Evolutionary conservation across 2,329 filamentous ascomycete species (phyloP).

Genomic region (Scolecobasidium constrictum): DNA sequence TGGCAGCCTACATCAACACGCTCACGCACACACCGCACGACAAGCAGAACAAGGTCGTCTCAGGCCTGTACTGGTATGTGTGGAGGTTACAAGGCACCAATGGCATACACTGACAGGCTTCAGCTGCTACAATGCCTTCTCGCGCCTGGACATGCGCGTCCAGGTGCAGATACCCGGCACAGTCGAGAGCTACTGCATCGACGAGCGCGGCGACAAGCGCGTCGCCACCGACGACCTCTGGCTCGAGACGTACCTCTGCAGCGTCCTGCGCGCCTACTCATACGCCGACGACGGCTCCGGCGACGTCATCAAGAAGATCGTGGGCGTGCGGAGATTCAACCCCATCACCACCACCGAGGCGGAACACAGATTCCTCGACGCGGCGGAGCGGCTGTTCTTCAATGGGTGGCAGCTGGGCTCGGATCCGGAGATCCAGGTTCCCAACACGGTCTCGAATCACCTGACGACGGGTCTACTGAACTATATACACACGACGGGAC

Average conservation of each 20-base stretch:
- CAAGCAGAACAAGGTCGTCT: constrained; percentile 79
- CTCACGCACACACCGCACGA: constrained; percentile 82
- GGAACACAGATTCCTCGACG: constrained; percentile 89
- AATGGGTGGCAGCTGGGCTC: constrained; percentile 92
- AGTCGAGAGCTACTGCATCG: constrained; percentile 94
- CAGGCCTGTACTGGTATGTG: constrained; percentile 84
- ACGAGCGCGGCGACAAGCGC: constrained; percentile 90
- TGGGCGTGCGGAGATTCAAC: constrained; percentile 95
- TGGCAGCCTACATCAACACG: constrained; percentile 97
- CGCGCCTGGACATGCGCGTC: constrained; percentile 93
- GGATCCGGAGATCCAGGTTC: constrained; percentile 93
- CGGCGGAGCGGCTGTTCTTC: constrained; percentile 92
- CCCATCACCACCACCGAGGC: constrained; percentile 97
- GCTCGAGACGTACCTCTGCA: constrained; percentile 96
- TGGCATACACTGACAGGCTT: constrained; percentile 19
- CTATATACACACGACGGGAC: constrained; percentile 91
- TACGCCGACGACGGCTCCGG: constrained; percentile 94
- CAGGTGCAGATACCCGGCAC: constrained; percentile 95
- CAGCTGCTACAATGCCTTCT: constrained; percentile 98
- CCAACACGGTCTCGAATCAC: constrained; percentile 93
- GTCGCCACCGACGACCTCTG: constrained; percentile 89
- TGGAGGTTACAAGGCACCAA: not conserved
- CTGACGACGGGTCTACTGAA: constrained; percentile 85
- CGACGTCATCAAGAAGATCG: constrained; percentile 90
- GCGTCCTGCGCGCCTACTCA: constrained; percentile 84